Conservation (phyloP, 352 stramenopile species). For the Pythium aphanidermatum region DNA sequence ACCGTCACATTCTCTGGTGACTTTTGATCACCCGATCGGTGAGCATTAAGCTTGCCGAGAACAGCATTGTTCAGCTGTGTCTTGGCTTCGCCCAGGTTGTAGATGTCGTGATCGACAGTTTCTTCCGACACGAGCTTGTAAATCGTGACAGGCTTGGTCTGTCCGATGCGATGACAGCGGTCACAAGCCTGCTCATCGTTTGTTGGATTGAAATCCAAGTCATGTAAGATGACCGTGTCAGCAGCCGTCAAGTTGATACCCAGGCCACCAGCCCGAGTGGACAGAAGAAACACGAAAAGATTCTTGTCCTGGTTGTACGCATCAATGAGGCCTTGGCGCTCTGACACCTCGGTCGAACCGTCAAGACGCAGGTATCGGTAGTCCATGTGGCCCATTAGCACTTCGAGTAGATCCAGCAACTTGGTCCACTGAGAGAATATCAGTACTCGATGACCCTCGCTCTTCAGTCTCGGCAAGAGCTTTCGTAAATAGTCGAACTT, state of each 20-base stretch:
- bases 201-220: conserved; percentile 85
- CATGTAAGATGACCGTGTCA: conserved; percentile 85
- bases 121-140: conserved; percentile 90
- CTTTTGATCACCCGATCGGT: conserved; percentile 29
- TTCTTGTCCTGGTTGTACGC: conserved; percentile 84
- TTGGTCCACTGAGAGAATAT: conserved; percentile 98
- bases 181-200: conserved; percentile 86
- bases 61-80: conserved; percentile 85
- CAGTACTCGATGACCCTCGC: conserved; percentile 91
- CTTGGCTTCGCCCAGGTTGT: conserved; percentile 79
- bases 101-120: conserved; percentile 92
- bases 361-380: conserved; percentile 78
- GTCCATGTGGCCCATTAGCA: conserved; percentile 71
- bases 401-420: conserved; percentile 91
- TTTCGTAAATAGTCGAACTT: conserved; percentile 92
- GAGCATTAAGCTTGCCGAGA: conserved; percentile 74
- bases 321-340: conserved; percentile 79
- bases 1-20: conserved; percentile 39
- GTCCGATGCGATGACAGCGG: conserved; percentile 87
- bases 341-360: conserved; percentile 64
- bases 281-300: conserved; percentile 97
- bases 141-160: conserved; percentile 86
- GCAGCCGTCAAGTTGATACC: conserved; percentile 97
- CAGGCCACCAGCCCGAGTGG: conserved; percentile 94
- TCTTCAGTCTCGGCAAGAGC: conserved; percentile 83